Base-by-base conservation (phyloP, 495 filamentous ascomycete genomes). In the Penicillium salamii region DNA sequence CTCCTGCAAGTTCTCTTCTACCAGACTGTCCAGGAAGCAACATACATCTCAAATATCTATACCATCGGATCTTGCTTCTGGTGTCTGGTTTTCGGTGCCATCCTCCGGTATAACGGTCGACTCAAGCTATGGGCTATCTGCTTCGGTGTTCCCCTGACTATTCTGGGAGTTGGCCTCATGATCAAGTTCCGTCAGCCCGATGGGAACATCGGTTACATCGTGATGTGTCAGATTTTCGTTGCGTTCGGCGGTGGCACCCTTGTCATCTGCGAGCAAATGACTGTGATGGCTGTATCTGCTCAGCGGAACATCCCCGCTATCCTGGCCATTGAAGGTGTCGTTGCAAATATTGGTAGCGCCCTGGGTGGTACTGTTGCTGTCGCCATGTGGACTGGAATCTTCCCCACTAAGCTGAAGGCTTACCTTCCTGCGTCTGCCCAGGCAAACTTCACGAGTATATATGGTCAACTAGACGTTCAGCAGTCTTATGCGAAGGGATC, bases 181-280 rank as follows among this genome's bases (percentile, higher is more conserved):
- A 84, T 67, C 55, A 75, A 62, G 51, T 87, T 85, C 74, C 79
- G 84, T 21, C 78, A 82, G 19, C 71, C 78, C 43, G 65, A 72
- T 43, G 62, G 62, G 18, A 51, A 70, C 42, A 66, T 86, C 26
- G 83, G 80, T 17, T 85, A 81, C 60, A 70, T 88, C 31, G 68
- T 86, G 59, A 84, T 86, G 79, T 82, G 76, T 56, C 81, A 87
- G 60, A 82, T 88, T 58, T 79, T 86, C 62, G 82, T 87, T 53
- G 76, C 82, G 18, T 72, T 88, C 38, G 69, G 71, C 14, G 81
- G 79, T 12, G 75, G 78, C 36, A 76, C 71, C 3, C 51, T 80
- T 3, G 38, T 86, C 35, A 79, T 87, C 60, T 70, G 62, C 49
- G 78, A 81, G 53, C 78, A 87, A 53, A 79, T 86, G 42, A 81